Evolutionary conservation across 148 eudicot genomes (phyloP), one percentile per base, ranked within the genome.

Genomic region (Vaccinium myrtillus): DNA sequence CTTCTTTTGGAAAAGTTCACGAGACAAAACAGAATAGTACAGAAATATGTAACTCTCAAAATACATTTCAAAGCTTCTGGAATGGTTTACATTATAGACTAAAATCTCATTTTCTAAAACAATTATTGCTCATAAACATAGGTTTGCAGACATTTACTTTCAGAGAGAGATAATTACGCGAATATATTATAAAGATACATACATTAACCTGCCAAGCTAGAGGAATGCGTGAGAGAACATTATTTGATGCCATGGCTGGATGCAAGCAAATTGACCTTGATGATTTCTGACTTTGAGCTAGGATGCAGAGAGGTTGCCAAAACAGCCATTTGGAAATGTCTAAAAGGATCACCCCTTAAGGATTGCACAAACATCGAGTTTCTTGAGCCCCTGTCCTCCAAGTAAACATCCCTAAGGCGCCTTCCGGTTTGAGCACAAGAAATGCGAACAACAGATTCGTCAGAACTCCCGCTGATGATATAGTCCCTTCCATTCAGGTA

Each of bases 391-490:
- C 82, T 85, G 82, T 87, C 98, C 95, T 93, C 94, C 82, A 94
- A 86, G 86, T 87, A 84, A 79, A 93, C 84, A 81, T 94, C 93
- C 81, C 91, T 90, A 49, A 94, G 90, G 58, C 94, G 91, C 86
- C 94, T 92, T 80, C 98, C 95, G 10, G 98, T 94, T 87, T 91
- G 94, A 84, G 95, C 92, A 90, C 98, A 94, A 82, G 94, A 92
- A 79, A 94, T 79, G 1, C 95, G 95, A 83, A 94, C 89, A 54
- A 88, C 89, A 84, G 91, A 85, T 86, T 94, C 95, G 63, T 94
- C 95, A 51, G 90, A 90, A 83, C 98, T 94, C 75, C 98, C 98
- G 25, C 93, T 90, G 46, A 94, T 90, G 21, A 94, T 87, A 80
- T 94, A 93, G 86, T 94, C 98, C 56, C 91, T 83, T 70, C 92